phyloP scores from a whole-genome alignment of 306 rosid species.

The Fragaria iinumae region DNA sequence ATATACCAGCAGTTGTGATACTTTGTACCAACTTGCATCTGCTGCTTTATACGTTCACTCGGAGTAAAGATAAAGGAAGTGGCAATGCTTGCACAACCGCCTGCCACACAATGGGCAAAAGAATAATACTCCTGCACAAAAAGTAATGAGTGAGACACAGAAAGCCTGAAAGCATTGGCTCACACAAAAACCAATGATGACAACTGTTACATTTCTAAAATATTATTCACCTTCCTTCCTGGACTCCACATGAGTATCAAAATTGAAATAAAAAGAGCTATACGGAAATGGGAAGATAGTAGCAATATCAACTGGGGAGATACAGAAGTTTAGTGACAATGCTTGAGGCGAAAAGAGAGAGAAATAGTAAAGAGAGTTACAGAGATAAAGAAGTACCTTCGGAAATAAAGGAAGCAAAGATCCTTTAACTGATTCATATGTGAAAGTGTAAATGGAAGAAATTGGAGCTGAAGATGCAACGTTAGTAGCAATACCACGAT shows the following conservation, averaged over 20 bases:
- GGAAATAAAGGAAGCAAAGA: conserved; percentile 80
- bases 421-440: conserved; percentile 90
- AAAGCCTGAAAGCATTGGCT: conserved; percentile 22
- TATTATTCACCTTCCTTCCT: background rate
- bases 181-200: conserved; percentile 8
- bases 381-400: conserved; percentile 46
- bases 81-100: conserved; percentile 94
- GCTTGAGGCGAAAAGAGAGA: conserved; percentile 11
- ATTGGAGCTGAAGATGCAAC: conserved; percentile 89
- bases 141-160: conserved; percentile 32
- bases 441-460: conserved; percentile 87
- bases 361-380: background rate
- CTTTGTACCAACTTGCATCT: conserved; percentile 89
- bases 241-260: background rate
- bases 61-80: conserved; percentile 97
- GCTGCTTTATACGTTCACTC: conserved; percentile 94
- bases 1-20: conserved; percentile 89
- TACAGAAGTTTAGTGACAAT: conserved; percentile 11
- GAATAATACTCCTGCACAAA: conserved; percentile 73
- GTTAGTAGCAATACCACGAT: conserved; percentile 86
- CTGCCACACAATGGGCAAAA: conserved; percentile 76
- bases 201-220: background rate
- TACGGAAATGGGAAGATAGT: background rate
- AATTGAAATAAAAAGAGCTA: background rate
- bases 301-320: background rate